Evolutionary conservation across 2,329 filamentous ascomycete species (phyloP).

Genomic region (Fusarium luffae): DNA sequence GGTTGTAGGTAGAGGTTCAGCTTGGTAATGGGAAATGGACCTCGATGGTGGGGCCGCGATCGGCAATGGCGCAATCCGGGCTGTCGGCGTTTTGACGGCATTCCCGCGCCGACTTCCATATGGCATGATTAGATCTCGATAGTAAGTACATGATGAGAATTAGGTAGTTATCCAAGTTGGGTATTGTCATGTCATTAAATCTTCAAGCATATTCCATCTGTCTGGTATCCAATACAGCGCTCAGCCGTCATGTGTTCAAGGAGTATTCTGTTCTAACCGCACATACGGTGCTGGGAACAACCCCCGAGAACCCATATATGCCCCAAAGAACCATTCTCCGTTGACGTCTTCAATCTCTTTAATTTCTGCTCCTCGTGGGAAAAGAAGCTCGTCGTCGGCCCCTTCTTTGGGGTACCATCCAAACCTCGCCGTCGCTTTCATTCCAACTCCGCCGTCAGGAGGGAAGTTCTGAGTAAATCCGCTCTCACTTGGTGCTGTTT

Average conservation of each 20-base stretch:
- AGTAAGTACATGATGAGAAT: background rate
- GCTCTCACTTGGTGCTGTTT: conserved; percentile 52
- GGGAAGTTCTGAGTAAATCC: conserved; percentile 65
- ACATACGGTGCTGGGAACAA: conserved; percentile 86
- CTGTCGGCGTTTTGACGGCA: conserved; percentile 34
- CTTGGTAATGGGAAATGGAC: conserved; percentile 28
- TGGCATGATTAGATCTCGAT: background rate
- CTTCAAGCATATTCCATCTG: background rate
- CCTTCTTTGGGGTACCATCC: conserved; percentile 77
- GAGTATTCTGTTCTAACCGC: conserved; percentile 53
- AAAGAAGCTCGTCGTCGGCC: conserved; percentile 80
- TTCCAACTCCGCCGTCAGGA: conserved; percentile 78
- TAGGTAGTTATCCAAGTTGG: background rate
- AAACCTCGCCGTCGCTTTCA: conserved; percentile 74
- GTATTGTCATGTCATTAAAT: conserved; percentile 1
- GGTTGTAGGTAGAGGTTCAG: conserved; percentile 18
- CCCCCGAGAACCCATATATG: conserved; percentile 82
- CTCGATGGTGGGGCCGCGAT: conserved; percentile 45
- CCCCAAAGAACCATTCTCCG: conserved; percentile 89
- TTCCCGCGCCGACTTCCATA: conserved; percentile 43
- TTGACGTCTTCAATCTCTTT: conserved; percentile 88
- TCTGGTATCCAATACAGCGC: background rate
- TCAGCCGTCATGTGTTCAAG: conserved; percentile 10
- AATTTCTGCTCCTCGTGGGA: conserved; percentile 85
- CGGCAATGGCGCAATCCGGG: conserved; percentile 48